phyloP scores from a whole-genome alignment of 2,329 filamentous ascomycete genomes.

The Diaporthe humulicola region DNA sequence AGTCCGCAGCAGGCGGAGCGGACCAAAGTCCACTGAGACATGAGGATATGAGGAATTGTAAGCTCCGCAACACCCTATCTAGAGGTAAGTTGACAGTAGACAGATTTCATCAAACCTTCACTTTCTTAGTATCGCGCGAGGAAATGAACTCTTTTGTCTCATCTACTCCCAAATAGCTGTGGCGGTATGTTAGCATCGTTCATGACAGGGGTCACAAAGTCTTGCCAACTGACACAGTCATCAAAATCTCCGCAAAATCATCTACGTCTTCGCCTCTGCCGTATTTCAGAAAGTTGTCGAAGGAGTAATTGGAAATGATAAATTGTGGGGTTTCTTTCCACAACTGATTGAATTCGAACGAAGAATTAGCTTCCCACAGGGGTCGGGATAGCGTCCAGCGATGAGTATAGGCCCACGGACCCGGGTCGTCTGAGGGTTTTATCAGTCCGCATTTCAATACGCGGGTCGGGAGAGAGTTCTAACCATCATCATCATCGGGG shows the following conservation, averaged over 20 bases:
- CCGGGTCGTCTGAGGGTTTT: not conserved
- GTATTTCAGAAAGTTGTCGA: not conserved
- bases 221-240: not conserved
- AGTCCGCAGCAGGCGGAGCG: slow-evolving; percentile 15
- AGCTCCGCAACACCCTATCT: not conserved
- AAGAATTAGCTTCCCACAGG: not conserved
- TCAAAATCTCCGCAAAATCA: not conserved
- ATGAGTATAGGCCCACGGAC: slow-evolving; percentile 11
- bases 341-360: not conserved
- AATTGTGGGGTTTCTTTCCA: slow-evolving; percentile 7
- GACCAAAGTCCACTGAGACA: not conserved
- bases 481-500: not conserved
- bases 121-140: not conserved
- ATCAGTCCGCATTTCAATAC: not conserved
- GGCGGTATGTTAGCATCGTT: not conserved
- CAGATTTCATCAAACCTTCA: fast-evolving
- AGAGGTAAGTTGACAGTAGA: fast-evolving
- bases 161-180: slow-evolving; percentile 4
- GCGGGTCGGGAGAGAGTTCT: fast-evolving
- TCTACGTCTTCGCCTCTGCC: slow-evolving; percentile 20
- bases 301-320: slow-evolving; percentile 6
- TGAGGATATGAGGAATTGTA: not conserved
- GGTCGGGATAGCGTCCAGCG: not conserved
- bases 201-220: not conserved
- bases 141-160: slow-evolving; percentile 11